These are phyloP conservation scores for Gossypium mustelinum DNA, from an alignment of 345 rosid species.

Conservation along the genomic window DNA sequence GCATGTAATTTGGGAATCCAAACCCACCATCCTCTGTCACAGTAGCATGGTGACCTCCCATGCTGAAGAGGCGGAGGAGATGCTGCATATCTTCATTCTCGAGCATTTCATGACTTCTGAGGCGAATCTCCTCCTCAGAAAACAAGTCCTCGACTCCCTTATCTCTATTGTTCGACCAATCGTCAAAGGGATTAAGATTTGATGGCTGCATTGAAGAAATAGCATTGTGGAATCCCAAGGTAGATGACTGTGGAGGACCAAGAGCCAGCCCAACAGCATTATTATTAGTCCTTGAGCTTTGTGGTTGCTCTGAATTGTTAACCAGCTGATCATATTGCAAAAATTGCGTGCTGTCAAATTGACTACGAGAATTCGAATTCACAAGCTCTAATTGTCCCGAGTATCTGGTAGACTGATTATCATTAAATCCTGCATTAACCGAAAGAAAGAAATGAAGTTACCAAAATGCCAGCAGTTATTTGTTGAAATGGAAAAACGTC, in stretches of 20 bases:
- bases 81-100: conserved; percentile 98
- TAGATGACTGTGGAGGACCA: conserved; percentile 62
- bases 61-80: conserved; percentile 72
- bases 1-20: conserved; percentile 48
- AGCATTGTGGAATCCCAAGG: conserved; percentile 43
- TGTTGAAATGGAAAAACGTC: not conserved
- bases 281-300: conserved; percentile 41
- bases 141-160: conserved; percentile 66
- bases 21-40: conserved; percentile 75
- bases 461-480: not conserved
- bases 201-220: conserved; percentile 45
- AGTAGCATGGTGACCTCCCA: conserved; percentile 67
- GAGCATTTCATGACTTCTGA: conserved; percentile 89
- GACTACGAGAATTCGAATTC: conserved; percentile 47
- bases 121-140: conserved; percentile 86
- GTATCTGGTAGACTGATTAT: conserved; percentile 42
- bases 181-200: conserved; percentile 63
- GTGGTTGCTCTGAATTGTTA: conserved; percentile 38
- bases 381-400: conserved; percentile 46
- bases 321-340: conserved; percentile 42
- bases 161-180: conserved; percentile 68
- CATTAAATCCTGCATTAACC: conserved; percentile 51
- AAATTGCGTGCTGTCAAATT: conserved; percentile 41
- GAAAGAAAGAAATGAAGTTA: conserved; percentile 12
- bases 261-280: conserved; percentile 60